phyloP scores from a whole-genome alignment of 2,329 filamentous ascomycete genomes.

The Claviceps sp. region DNA sequence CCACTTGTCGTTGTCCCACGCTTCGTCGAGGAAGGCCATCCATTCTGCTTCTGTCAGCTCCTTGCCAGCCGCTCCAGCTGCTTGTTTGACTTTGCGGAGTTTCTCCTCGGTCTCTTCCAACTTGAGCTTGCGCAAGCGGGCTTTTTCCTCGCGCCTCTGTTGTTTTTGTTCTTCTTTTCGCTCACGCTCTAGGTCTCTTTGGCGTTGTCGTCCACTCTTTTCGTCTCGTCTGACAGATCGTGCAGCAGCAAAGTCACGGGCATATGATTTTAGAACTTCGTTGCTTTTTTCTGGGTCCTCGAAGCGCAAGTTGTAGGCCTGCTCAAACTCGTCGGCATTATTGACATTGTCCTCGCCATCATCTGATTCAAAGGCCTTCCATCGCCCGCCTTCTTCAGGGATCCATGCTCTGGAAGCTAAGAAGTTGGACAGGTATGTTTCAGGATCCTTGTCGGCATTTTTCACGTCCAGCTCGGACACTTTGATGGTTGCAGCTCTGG shows the following conservation, averaged over 20 bases:
- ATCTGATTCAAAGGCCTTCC: slow-evolving; percentile 82
- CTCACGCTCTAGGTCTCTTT: slow-evolving; percentile 64
- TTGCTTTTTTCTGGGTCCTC: slow-evolving; percentile 84
- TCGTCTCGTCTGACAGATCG: slow-evolving; percentile 82
- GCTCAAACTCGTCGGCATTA: slow-evolving; percentile 77
- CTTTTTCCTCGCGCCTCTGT: slow-evolving; percentile 66
- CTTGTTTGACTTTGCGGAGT: slow-evolving; percentile 76
- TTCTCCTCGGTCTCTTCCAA: slow-evolving; percentile 83
- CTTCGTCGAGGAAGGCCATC: slow-evolving; percentile 70
- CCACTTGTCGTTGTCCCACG: slow-evolving; percentile 84
- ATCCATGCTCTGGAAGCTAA: slow-evolving; percentile 87
- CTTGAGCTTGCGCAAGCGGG: slow-evolving; percentile 73
- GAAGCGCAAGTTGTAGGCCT: slow-evolving; percentile 91
- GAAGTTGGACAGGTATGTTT: slow-evolving; percentile 90
- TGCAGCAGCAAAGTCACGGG: slow-evolving; percentile 69
- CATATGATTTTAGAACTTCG: slow-evolving; percentile 76
- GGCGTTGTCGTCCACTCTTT: slow-evolving; percentile 59
- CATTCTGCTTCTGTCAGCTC: slow-evolving; percentile 62
- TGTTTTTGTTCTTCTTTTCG: slow-evolving; percentile 67
- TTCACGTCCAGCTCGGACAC: slow-evolving; percentile 51
- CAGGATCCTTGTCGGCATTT: slow-evolving; percentile 75
- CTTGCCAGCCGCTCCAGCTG: slow-evolving; percentile 64
- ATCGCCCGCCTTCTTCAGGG: slow-evolving; percentile 49
- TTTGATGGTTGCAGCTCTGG: slow-evolving; percentile 32
- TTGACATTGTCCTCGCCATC: slow-evolving; percentile 65